Conservation (phyloP, 805 yeast genomes). For the Hanseniaspora clermontiae region DNA sequence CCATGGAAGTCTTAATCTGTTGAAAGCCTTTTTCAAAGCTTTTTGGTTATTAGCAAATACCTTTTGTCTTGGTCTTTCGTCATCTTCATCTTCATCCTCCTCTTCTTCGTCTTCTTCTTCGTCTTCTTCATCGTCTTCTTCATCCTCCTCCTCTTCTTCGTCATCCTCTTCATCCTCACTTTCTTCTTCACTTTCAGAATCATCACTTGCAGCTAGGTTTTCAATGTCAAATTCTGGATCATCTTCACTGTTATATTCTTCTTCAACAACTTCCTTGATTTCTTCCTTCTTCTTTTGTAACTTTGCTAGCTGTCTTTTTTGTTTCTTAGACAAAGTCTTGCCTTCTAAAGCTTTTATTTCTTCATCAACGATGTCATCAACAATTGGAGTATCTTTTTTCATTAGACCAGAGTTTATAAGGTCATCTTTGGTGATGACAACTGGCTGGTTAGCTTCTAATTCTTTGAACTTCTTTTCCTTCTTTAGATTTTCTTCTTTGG, state of each 20-base stretch:
- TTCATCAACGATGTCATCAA: conserved; percentile 11
- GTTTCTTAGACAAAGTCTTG: conserved; percentile 47
- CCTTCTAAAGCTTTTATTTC: conserved; percentile 27
- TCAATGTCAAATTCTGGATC: conserved; percentile 40
- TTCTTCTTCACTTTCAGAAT: conserved; percentile 31
- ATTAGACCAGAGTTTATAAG: conserved; percentile 15
- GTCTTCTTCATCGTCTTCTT: conserved; percentile 30
- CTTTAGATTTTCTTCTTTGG: conserved; percentile 20
- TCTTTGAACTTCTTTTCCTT: conserved; percentile 18
- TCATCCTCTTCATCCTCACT: conserved; percentile 28
- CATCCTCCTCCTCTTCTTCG: conserved; percentile 31
- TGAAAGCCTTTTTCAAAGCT: conserved; percentile 63
- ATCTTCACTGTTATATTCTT: conserved; percentile 35
- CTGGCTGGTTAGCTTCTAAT: conserved; percentile 23
- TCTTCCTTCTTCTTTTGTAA: conserved; percentile 24
- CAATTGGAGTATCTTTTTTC: conserved; percentile 16
- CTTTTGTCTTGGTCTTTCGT: conserved; percentile 82
- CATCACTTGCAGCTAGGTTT: conserved; percentile 44
- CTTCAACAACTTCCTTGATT: conserved; percentile 28
- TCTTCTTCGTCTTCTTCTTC: conserved; percentile 65
- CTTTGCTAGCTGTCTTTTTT: conserved; percentile 38
- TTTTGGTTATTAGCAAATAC: conserved; percentile 74
- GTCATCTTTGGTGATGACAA: conserved; percentile 27
- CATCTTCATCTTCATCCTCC: conserved; percentile 88
- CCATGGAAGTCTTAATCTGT: conserved; percentile 51